A percentile compares a stretch with the other conserved stretches of the same genome.
These are phyloP conservation scores for Medicago truncatula DNA, from an alignment of 306 rosid genomes.

Conservation along the genomic window MtrunA17r5.0-ANR NC_053046.1:30415001-30415500, in stretches of 20 bases:
- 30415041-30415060: background rate
- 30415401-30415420: background rate
- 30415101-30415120: background rate
- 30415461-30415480: conserved; percentile 35
- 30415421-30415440: conserved; percentile 32
- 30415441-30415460: conserved; percentile 43
- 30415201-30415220: conserved; percentile 6
- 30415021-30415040: background rate
- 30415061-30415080: conserved; percentile 29
- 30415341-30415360: conserved; percentile 34
- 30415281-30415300: conserved; percentile 40
- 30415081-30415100: conserved; percentile 1
- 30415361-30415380: conserved; percentile 19
- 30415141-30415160: conserved; percentile 17
- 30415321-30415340: conserved; percentile 7
- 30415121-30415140: conserved; percentile 1
- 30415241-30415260: conserved; percentile 52
- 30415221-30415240: conserved; percentile 35
- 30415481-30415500: conserved; percentile 41
- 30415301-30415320: conserved; percentile 43
- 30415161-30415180: background rate
- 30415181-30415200: background rate
- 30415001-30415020: conserved; percentile 28
- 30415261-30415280: conserved; percentile 57
- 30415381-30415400: conserved; percentile 31